Evolutionary conservation across 192 early-diverging fungal genomes (phyloP).

Genomic region (Polychytrium aggregatum): DNA sequence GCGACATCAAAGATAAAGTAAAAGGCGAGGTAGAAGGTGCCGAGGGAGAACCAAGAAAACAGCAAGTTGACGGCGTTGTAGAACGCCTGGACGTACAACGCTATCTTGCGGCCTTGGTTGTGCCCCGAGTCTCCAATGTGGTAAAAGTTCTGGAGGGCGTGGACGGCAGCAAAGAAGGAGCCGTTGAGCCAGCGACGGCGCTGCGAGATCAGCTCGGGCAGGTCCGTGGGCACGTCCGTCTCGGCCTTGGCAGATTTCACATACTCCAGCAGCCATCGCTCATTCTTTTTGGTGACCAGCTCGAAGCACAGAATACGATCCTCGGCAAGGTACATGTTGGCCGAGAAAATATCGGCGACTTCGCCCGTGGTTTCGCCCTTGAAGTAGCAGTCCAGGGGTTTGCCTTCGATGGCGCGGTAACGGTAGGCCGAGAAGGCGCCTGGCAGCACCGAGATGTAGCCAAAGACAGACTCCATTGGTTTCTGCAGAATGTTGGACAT

Average conservation of each 20-base stretch:
- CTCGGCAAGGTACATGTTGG: constrained; percentile 86
- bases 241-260: constrained; percentile 79
- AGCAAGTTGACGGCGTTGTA: constrained; percentile 72
- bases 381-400: constrained; percentile 72
- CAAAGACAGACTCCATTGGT: constrained; percentile 82
- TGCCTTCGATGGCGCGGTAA: constrained; percentile 70
- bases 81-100: constrained; percentile 64
- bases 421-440: constrained; percentile 96
- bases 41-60: constrained; percentile 85
- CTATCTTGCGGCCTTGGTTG: constrained; percentile 52
- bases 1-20: constrained; percentile 49
- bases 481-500: constrained; percentile 97
- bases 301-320: constrained; percentile 96
- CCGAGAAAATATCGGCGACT: constrained; percentile 63
- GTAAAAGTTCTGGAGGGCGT: constrained; percentile 67
- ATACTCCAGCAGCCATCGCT: constrained; percentile 73
- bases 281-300: constrained; percentile 70
- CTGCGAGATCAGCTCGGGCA: constrained; percentile 92
- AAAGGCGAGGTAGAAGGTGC: constrained; percentile 85
- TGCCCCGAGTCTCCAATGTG: constrained; percentile 71
- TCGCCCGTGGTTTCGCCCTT: constrained; percentile 81
- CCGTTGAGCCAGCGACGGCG: constrained; percentile 94
- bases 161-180: constrained; percentile 85
- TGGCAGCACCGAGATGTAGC: constrained; percentile 79
- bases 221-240: constrained; percentile 82